phyloP scores from a whole-genome alignment of 2,329 filamentous ascomycete species.

The Cytospora piceicola region DNA sequence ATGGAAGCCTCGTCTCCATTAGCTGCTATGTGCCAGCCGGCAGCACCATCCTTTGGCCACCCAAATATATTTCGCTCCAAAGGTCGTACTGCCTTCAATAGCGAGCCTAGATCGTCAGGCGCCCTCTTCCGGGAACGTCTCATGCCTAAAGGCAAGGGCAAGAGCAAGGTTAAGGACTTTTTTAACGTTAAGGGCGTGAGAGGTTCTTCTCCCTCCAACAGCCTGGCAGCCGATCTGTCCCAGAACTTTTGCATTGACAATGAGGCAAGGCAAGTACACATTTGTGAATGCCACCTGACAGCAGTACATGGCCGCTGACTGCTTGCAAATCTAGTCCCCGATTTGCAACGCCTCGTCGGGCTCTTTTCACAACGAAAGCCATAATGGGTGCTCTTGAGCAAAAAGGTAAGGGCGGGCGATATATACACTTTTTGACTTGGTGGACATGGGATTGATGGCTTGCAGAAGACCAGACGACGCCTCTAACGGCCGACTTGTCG shows the following conservation, averaged over 20 bases:
- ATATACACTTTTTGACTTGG: constrained; percentile 1
- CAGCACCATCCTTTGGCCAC: constrained; percentile 64
- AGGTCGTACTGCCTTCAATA: constrained; percentile 52
- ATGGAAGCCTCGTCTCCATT: constrained; percentile 96
- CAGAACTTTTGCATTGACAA: constrained; percentile 96
- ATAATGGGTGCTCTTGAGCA: constrained; percentile 62
- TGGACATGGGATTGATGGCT: constrained; percentile 34
- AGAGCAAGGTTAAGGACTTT: constrained; percentile 67
- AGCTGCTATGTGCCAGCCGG: constrained; percentile 85
- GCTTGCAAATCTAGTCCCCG: constrained; percentile 64
- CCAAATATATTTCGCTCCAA: constrained; percentile 58
- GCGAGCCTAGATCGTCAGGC: constrained; percentile 66
- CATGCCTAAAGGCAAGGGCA: constrained; percentile 53
- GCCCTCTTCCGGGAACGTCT: constrained; percentile 75
- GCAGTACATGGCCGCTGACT: constrained; percentile 31
- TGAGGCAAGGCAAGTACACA: constrained; percentile 70
- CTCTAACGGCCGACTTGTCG: constrained; percentile 77
- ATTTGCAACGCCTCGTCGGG: constrained; percentile 79
- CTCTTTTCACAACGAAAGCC: constrained; percentile 77
- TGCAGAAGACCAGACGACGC: constrained; percentile 77
- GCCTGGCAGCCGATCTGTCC: constrained; percentile 89
- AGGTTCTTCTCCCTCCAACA: constrained; percentile 88
- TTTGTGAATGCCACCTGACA: constrained; percentile 21
- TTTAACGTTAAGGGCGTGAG: constrained; percentile 78
- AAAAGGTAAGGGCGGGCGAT: constrained; percentile 56